A percentile compares a stretch with the other conserved stretches of the same genome.
Conservation (phyloP, 768 basidiomycete species). For the Naganishia friedmannii region DNA sequence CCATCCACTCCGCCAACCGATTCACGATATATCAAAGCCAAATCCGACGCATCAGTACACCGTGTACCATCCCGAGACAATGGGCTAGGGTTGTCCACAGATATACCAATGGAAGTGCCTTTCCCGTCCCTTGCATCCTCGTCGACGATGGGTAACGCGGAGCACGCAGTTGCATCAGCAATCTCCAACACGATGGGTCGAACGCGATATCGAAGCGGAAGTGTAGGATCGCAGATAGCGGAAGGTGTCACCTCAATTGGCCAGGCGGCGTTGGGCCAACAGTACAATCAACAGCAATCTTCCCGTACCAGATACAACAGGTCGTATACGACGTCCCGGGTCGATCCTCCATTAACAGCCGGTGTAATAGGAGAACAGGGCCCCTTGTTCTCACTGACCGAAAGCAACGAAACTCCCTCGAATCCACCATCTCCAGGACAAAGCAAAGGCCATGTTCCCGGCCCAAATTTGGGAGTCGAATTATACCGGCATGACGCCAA, state of each 20-base stretch:
- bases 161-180: constrained; percentile 3
- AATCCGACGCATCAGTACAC: not conserved
- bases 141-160: not conserved
- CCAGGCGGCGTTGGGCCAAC: not conserved
- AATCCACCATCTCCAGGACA: constrained; percentile 9
- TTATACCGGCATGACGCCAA: not conserved
- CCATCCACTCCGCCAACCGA: not conserved
- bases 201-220: constrained; percentile 23
- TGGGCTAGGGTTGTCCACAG: not conserved
- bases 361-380: constrained; percentile 4
- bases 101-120: not conserved
- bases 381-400: not conserved
- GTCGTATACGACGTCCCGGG: constrained; percentile 15
- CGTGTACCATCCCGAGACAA: not conserved
- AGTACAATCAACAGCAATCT: not conserved
- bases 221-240: constrained; percentile 9
- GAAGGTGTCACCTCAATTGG: not conserved
- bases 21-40: not conserved
- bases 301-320: constrained; percentile 16
- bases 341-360: constrained; percentile 2
- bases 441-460: constrained; percentile 4
- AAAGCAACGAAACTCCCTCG: constrained; percentile 3
- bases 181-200: constrained; percentile 8
- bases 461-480: not conserved
- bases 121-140: not conserved